Base-by-base conservation (phyloP, 192 early-diverging fungal species). In the Mortierella hygrophila region DNA sequence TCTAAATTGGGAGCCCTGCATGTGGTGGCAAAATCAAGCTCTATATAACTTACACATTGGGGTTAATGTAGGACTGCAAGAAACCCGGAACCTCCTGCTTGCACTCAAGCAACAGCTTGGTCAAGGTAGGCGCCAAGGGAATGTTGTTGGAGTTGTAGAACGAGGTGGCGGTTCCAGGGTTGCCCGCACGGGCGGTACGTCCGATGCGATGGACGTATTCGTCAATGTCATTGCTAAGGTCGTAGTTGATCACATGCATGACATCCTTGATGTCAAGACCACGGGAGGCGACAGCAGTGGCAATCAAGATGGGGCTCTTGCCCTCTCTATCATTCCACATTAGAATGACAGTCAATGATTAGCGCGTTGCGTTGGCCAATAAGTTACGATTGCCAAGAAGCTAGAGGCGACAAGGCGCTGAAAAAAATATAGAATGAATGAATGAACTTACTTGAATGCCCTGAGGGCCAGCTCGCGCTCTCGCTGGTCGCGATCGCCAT, bases 191-290 rank as follows among this genome's bases (percentile, higher is more conserved):
- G 15, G 92, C 93, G 55, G 93, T 94, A 73, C 93, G 89, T 74
- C 96, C 96, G 79, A 97, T 97, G 41, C 96, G 93, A 80, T 97
- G 96, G 44, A 97, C 93, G 81, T 95, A 95, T 74, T 97, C 97
- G 70, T 97, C 96, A 83, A 97, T 96, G 77, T 96, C 94, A 32
- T 86, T 90, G 74, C 94, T 93, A 9, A 97, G 88, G 78, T 97
- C 97, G 75, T 94, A 97, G 88, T 97, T 97, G 77, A 97, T 93
- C 35, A 97, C 96, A 82, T 97, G 96, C 73, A 92, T 93, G 16
- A 97, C 95, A 88, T 97, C 95, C 73, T 95, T 94, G 75, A 97
- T 96, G 82, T 97, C 97, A n/a, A 97, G 88, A 83, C 97, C 97
- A 74, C 97, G 93, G 23, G 96, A 94, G 44, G 97, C 97, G 7